These are phyloP conservation scores for Penicillium occitanis DNA, from an alignment of 2,329 filamentous ascomycete species.

Conservation along the genomic window DNA sequence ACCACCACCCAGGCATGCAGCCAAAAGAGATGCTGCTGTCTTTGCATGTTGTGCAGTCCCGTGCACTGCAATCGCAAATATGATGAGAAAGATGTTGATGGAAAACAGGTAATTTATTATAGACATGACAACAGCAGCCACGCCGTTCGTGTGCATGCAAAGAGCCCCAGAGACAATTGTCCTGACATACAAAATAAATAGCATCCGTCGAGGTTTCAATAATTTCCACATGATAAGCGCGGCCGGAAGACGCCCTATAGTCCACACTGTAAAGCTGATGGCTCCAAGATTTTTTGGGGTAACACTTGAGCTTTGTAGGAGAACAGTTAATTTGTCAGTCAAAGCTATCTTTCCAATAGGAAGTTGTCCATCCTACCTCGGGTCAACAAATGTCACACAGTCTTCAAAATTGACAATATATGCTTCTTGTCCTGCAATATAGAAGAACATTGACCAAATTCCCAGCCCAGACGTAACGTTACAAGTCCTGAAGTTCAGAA, in stretches of 20 bases:
- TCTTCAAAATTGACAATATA: slow-evolving; percentile 28
- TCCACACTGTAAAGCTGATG: slow-evolving; percentile 53
- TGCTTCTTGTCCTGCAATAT: slow-evolving; percentile 61
- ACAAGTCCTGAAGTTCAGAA: slow-evolving; percentile 50
- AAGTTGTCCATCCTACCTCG: background rate
- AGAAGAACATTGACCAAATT: slow-evolving; percentile 58
- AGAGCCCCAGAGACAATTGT: slow-evolving; percentile 53
- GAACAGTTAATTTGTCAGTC: background rate
- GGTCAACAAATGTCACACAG: background rate
- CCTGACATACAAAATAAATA: slow-evolving; percentile 55
- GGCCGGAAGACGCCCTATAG: slow-evolving; percentile 57
- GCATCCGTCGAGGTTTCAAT: slow-evolving; percentile 58
- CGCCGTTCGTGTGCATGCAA: slow-evolving; percentile 50
- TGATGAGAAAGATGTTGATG: slow-evolving; percentile 59
- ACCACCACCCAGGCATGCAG: slow-evolving; percentile 51
- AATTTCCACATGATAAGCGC: slow-evolving; percentile 51
- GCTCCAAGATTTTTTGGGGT: background rate
- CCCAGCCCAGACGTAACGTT: slow-evolving; percentile 58
- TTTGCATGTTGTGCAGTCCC: slow-evolving; percentile 60
- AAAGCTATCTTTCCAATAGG: background rate
- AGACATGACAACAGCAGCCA: slow-evolving; percentile 47
- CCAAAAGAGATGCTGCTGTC: slow-evolving; percentile 54
- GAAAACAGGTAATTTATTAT: slow-evolving; percentile 59
- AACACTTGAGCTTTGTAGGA: background rate
- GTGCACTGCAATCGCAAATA: slow-evolving; percentile 58